Base-by-base conservation (phyloP, 108 stramenopile genomes). In the Fistulifera pelliculosa region DNA sequence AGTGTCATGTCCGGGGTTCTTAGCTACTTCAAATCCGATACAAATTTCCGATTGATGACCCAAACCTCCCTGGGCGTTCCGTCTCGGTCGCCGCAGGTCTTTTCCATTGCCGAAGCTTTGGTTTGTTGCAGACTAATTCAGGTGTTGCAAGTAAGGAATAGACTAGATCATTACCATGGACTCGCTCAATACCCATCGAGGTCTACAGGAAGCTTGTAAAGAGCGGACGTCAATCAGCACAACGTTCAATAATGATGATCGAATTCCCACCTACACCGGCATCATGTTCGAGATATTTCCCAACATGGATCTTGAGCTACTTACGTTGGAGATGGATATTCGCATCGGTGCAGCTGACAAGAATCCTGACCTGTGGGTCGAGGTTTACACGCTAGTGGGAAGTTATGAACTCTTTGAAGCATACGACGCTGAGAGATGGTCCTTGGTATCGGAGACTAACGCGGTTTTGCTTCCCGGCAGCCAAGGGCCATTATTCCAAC, bases 231-330 rank as follows among this genome's bases (percentile, higher is more conserved):
- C 44, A 8, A 17, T 45, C 19, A 21, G 7, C 4, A 51, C 50
- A 27, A 5, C 50, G 2, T 51, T 22, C 50, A 51, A 51, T 51
- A 22, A 51, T 16, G 50, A 27, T 27, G 25, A 23, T 24, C 19
- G n/a, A 5, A 22, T 51, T 16, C 50, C 50, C 4, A n/a, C 26
- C 23, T 51, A 51, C 50, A 22, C 26, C 27, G 50, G 50, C n/a
- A 27, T 51, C 3, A 51, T 51, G 50, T 51, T 51, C 26, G 26
- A 27, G 6, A n/a, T 51, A 27, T 51, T 4, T 27, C 27, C 50
- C 5, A 23, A 27, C n/a, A 28, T 23, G n/a, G 25, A 23, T 27
- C 22, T 51, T 7, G 26, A 23, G n/a, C 4, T 51, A n/a, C 5
- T 27, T 7, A 27, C 25, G 5, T 10, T 51, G 21, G 50, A 51